Evolutionary conservation across 148 eudicot species (phyloP), one percentile per base, ranked within the genome.

Genomic region (Nepenthes mirabilis): DNA sequence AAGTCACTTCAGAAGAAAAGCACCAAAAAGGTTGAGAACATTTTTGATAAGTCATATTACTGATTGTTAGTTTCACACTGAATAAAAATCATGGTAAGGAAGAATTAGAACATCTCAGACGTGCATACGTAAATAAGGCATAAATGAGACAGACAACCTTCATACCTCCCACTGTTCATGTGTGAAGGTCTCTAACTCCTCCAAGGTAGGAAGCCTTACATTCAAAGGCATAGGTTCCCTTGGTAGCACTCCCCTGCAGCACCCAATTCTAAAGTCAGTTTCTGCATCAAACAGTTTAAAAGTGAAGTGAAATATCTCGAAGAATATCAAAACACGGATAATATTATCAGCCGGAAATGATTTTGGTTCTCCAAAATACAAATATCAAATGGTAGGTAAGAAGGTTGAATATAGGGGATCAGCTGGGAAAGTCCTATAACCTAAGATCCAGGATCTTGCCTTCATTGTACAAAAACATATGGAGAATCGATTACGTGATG

Each of bases 121-220:
- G 40, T 49, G 2, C 34, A 74, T 60, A 56, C 5, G 14, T 37
- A 60, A 63, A 60, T 55, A 55, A 57, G 61, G 62, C 34, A 52
- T 43, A 70, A 66, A 35, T 54, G 32, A 33, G 43, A 59, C 56
- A 66, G 62, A 51, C 53, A 48, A 51, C 11, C 50, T 54, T 67
- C 75, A 57, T 37, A 91, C 98, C 96, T 91, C 98, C 98, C 98
- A 85, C 47, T 91, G 98, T 48, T 79, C 69, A 62, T 68, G 74
- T 14, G 98, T 96, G 79, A 83, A 88, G 48, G 78, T 71, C 51
- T 85, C 91, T 63, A 91, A 68, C 47, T 91, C 98, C 79, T 72
- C 87, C 78, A 74, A 74, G 73, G 82, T 88, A 64, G 96, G 94
- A 56, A 91, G 88, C 68, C 75, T 86, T 66, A 72, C 93, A 76